Base-by-base conservation (phyloP, 1,139 yeast genomes). In the Protomyces arabidopsidicola region DNA sequence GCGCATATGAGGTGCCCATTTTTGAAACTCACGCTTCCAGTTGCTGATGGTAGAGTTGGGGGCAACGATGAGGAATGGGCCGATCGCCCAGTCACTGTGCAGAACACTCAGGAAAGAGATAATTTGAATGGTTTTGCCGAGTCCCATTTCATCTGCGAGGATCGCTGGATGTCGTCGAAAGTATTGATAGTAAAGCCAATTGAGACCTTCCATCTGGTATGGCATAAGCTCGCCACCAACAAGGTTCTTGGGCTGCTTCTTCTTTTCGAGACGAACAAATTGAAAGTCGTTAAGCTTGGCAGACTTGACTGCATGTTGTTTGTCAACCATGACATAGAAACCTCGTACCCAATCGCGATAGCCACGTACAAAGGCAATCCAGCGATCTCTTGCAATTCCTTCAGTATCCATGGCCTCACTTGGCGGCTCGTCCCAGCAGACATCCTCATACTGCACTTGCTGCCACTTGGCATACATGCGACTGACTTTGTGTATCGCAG, bases 71-170 rank as follows among this genome's bases (percentile, higher is more conserved):
- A 88, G 79, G 70, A 86, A 87, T 24, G 90, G 90, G 56, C 69
- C 67, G 27, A 64, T 51, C 3, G 58, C 64, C 60, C 68, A 67
- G 34, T 57, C 63, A 35, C 67, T 64, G 45, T 55, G 60, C 34
- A 69, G 34, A 2, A 66, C 66, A 38, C 69, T 63, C 9, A 63
- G 51, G 57, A 70, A 70, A 4, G 98, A 84, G 66, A 93, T 90
- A 0, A 97, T 90, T 74, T 93, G 98, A 66, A 93, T 79, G 0
- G 98, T 93, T 74, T 93, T 93, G 66, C 98, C 98, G 65, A 93
- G 81, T 1, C 98, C 98, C 98, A 93, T 93, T 75, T 93, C 98
- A 76, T 93, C 98, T 9, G 98, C 98, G 66, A 93, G 80, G 58
- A 93, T 91, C 57, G 98, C 98, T 1, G 95, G 66, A 24, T 67